Evolutionary conservation across 2,329 filamentous ascomycete genomes (phyloP), one percentile per base, ranked within the genome.

Genomic region (Mycogone perniciosa): DNA sequence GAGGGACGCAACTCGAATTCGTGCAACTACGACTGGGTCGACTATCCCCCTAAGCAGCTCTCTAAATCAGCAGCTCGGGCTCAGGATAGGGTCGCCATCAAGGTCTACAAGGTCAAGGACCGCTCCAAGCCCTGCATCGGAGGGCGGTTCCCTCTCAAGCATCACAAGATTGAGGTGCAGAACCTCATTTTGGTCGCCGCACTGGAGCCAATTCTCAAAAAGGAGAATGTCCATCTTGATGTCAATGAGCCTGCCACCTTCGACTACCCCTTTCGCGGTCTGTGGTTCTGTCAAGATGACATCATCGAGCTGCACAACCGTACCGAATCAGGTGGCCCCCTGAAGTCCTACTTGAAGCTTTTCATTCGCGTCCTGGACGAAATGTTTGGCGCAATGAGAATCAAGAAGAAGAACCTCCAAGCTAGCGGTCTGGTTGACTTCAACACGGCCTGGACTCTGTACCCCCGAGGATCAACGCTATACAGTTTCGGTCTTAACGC

Each of bases 91-190:
- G 66, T 70, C 10, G 71, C 73, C 51, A 71, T 76, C 63, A 71
- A 68, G 53, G 61, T 75, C 20, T 76, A 66, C 70, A 75, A 74
- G 64, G 57, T 71, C 63, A 74, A 72, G 56, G 71, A 76, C 56
- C 52, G 52, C 29, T 58, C 59, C 7, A 74, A 75, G 62, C 64
- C 67, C 4, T 62, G 67, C 49, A 63, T 75, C 35, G 63, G 56
- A 0, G 71, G 71, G 27, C 60, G 60, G n/a, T 67, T 62, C 33
- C 61, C 65, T 8, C 60, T 75, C 48, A 71, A 69, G 44, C 68
- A 68, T 51, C 65, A 73, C 59, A 59, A 57, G 55, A 62, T 77
- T 38, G 64, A 70, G 47, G 54, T 76, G 6, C 73, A 75, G 57
- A 76, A 72, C 55, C 66, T 64, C 1, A 48, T 64, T 4, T 62